Evolutionary conservation across 345 rosid genomes (phyloP), one percentile per base, ranked within the genome.

Genomic region (Populus alba): DNA sequence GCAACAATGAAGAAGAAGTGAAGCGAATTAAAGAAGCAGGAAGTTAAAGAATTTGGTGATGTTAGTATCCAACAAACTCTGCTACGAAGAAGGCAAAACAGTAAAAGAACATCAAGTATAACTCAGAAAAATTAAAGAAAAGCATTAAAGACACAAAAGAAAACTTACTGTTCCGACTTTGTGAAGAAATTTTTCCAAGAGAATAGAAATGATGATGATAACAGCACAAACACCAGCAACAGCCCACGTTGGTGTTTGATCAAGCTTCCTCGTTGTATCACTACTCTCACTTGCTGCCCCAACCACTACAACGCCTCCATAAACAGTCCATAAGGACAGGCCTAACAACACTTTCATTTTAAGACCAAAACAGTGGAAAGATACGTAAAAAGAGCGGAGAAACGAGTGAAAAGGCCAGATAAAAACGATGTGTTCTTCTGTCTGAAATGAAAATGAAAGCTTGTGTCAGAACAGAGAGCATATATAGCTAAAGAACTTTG

Each of bases 171-270:
- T 82, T 84, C 97, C 97, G 39, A 88, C 85, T 87, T 87, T 96
- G 86, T 92, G 95, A 84, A 96, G 89, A 67, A 84, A 2, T 77
- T 85, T 92, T 71, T 94, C 97, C 73, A 96, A 80, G 80, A 79
- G 45, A 80, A 94, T 83, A 70, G 99, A 96, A 51, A 96, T 83
- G 83, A 91, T 59, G 62, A 96, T 90, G 84, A 96, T 89, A 78
- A 91, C 91, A 63, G 98, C 84, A 71, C 93, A 94, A 45, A 96
- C 92, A 35, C 76, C 74, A 39, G 97, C 92, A 53, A 96, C 98
- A 6, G 98, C 99, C 99, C 99, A 96, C 55, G 99, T 96, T 0
- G 99, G 91, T n/a, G 98, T 96, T 78, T 89, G 91, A 77, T 85
- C 85, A 73, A 96, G 97, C 82, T 87, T 35, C 81, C 90, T 91